Base-by-base conservation (phyloP, 139 green algal genomes). In the Asterochloris sp. region DNA sequence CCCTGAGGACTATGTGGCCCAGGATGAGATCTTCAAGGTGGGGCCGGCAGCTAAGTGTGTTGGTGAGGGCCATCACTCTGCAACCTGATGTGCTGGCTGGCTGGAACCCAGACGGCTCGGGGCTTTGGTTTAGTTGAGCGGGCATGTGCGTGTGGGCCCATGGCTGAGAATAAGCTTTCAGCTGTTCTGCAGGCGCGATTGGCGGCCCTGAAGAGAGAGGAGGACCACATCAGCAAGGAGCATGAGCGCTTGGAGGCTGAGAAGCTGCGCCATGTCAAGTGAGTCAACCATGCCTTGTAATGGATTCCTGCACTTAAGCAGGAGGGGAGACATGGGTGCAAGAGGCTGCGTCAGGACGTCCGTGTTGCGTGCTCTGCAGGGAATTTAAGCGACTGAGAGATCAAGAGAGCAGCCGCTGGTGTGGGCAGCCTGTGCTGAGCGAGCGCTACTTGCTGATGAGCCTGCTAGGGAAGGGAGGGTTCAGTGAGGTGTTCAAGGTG, bases 401-500 rank as follows among this genome's bases (percentile, higher is more conserved):
- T 74, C 92, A 98, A 89, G 94, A 98, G 29, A 85, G 27, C 29
- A 91, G 80, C 24, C 91, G 93, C 62, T 98, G 98, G 84, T 79
- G 73, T n/a, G 23, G 81, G 62, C 83, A 85, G 38, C 83, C 83
- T 21, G 68, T 95, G 62, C 82, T 98, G 81, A 67, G 92, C 63
- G 60, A 88, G 23, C 91, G 95, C 66, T 98, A 98, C 84, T 86
- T 95, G 27, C 90, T 99, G 80, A 82, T 94, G 74, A 88, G 90
- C 60, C 83, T 99, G 84, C 90, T 99, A 60, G 96, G 96, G 28
- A 94, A 96, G 85, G 96, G 96, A 12, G 96, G 96, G 61, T 99
- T 99, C 84, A 94, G 85, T 23, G 96, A 99, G 87, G 96, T 99
- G 13, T 97, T 92, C 86, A 90, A 84, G 89, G 87, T 89, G 85